These are phyloP conservation scores for Dipteronia dyeriana DNA, from an alignment of 345 rosid species.

Conservation along the genomic window DNA sequence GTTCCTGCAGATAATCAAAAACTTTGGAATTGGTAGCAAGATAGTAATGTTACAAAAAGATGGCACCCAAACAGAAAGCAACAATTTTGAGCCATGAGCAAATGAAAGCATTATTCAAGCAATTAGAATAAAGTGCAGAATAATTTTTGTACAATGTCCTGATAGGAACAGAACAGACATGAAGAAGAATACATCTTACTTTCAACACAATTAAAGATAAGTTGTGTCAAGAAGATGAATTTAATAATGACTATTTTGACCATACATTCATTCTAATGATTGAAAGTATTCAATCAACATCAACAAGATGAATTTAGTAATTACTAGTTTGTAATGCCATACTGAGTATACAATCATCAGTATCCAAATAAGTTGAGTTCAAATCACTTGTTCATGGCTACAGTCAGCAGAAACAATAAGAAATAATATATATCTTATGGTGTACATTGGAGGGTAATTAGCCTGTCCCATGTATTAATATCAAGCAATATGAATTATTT, in stretches of 20 bases:
- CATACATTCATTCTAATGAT: not conserved
- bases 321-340: not conserved
- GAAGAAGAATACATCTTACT: not conserved
- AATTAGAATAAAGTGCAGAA: not conserved
- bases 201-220: not conserved
- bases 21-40: conserved; percentile 19
- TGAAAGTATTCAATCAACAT: not conserved
- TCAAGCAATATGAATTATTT: not conserved
- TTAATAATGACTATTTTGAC: not conserved
- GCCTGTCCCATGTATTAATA: not conserved
- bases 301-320: not conserved
- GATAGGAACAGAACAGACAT: not conserved
- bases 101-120: conserved; percentile 1
- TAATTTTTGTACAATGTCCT: not conserved
- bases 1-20: conserved; percentile 47
- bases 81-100: not conserved
- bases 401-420: not conserved
- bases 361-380: conserved; percentile 11
- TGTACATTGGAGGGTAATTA: not conserved
- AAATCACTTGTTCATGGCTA: conserved; percentile 7
- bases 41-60: not conserved
- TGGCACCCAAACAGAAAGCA: not conserved
- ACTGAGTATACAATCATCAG: not conserved
- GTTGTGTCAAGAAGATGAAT: not conserved
- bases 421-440: not conserved